These are phyloP conservation scores for Fusarium falciforme DNA, from an alignment of 2,329 filamentous ascomycete genomes.

Conservation along the genomic window DNA sequence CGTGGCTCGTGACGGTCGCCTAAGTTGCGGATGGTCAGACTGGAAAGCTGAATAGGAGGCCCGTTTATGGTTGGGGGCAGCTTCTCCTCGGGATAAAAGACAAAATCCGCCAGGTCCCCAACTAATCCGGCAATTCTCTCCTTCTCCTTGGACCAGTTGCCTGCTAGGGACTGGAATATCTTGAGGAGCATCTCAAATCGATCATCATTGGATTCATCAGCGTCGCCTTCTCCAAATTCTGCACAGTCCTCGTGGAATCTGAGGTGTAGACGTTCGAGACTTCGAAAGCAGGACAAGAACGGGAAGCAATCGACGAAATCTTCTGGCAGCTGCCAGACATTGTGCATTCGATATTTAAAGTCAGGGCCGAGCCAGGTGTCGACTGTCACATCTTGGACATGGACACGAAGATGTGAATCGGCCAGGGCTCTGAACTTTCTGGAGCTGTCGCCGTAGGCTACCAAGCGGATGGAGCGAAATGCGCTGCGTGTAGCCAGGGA, in stretches of 20 bases:
- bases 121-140: neutral
- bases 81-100: too few species aligned
- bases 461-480: neutral
- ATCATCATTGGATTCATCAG: neutral
- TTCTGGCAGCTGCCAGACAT: neutral
- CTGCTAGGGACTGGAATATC: neutral
- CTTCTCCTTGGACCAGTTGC: neutral
- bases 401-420: neutral
- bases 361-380: neutral
- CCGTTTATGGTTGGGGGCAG: neutral
- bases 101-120: fast-evolving
- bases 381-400: constrained; percentile 2
- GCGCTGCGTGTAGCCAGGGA: constrained; percentile 28
- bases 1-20: neutral
- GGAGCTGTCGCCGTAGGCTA: neutral
- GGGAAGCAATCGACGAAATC: neutral
- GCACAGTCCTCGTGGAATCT: neutral
- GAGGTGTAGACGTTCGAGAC: neutral
- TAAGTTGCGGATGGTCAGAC: constrained; percentile 1
- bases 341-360: neutral
- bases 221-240: neutral
- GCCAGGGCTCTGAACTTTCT: neutral
- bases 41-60: neutral
- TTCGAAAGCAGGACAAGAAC: neutral
- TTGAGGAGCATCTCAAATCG: neutral